phyloP scores from a whole-genome alignment of 2,329 filamentous ascomycete species.

The Ophiostoma perfectum region DNA sequence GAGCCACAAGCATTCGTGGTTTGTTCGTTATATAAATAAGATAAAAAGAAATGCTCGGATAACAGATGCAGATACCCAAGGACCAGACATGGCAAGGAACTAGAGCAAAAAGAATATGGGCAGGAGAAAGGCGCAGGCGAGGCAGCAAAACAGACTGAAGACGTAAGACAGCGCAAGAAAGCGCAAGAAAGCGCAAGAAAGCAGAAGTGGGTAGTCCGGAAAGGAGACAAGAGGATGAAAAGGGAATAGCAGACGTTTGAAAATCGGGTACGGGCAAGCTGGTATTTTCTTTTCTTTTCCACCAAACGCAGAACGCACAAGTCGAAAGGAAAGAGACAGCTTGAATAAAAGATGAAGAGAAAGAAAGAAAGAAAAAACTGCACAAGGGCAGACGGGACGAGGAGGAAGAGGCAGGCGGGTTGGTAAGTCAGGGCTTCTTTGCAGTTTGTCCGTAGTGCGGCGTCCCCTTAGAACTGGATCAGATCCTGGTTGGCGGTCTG shows the following conservation, averaged over 20 bases:
- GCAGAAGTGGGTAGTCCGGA: too few species aligned
- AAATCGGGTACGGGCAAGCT: too few species aligned
- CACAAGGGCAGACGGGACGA: too few species aligned
- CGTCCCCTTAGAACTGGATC: constrained; percentile 52
- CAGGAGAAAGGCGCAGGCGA: background rate
- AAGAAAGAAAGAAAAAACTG: background rate
- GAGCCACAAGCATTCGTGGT: background rate
- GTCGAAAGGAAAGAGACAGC: background rate
- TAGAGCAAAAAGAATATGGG: background rate
- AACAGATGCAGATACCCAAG: constrained; percentile 21
- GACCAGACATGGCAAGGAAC: background rate
- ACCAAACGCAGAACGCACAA: too few species aligned
- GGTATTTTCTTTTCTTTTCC: too few species aligned
- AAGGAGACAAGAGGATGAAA: too few species aligned
- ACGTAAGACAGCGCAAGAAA: background rate
- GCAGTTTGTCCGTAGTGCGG: background rate
- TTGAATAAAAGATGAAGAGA: background rate
- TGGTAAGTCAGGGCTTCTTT: background rate
- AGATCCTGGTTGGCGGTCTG: constrained; percentile 45
- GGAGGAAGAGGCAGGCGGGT: too few species aligned
- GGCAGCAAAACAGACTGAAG: too few species aligned
- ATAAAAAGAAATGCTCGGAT: constrained; percentile 7
- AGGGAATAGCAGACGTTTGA: too few species aligned
- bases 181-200: background rate
- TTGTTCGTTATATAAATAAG: constrained; percentile 4